phyloP scores from a whole-genome alignment of 768 basidiomycete genomes.

The Mycena sanguinolenta region DNA sequence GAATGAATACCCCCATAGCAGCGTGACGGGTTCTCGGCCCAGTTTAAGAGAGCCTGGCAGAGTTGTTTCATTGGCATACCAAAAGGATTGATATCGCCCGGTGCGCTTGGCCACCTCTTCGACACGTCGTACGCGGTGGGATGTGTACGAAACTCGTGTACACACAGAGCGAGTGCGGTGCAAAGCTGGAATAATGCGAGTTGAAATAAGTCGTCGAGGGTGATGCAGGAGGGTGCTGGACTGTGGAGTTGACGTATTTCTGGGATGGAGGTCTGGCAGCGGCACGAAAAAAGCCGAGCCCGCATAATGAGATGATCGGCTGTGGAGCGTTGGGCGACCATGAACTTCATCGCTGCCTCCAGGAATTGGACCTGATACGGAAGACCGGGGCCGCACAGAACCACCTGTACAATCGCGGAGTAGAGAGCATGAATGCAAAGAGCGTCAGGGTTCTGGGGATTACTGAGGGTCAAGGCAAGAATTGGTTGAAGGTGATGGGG shows the following conservation, averaged over 20 bases:
- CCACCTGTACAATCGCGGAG: not conserved
- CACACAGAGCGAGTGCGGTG: not conserved
- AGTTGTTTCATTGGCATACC: not conserved
- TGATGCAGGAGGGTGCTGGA: not conserved
- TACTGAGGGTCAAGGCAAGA: not conserved
- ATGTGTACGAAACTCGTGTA: not conserved
- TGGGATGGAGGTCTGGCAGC: not conserved
- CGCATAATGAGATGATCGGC: no score
- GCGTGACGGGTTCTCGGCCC: not conserved
- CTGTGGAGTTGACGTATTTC: not conserved
- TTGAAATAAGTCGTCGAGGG: not conserved
- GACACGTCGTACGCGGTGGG: not conserved
- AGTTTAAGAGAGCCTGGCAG: slow-evolving; percentile 2
- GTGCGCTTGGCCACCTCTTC: not conserved
- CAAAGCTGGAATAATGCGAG: not conserved
- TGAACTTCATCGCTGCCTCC: slow-evolving; percentile 20
- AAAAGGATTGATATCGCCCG: not conserved
- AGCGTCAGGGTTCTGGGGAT: not conserved
- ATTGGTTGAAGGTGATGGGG: slow-evolving; percentile 12
- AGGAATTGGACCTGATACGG: slow-evolving; percentile 9
- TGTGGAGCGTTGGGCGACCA: slow-evolving; percentile 11
- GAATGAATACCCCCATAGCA: not conserved
- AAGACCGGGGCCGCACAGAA: not conserved
- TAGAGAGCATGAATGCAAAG: slow-evolving; percentile 2
- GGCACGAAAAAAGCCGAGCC: no score